Percentiles rank a stretch among this genome's conserved stretches.
These are phyloP conservation scores for Lojkania enalia DNA, from an alignment of 2,329 filamentous ascomycete species.

Conservation along the genomic window DNA sequence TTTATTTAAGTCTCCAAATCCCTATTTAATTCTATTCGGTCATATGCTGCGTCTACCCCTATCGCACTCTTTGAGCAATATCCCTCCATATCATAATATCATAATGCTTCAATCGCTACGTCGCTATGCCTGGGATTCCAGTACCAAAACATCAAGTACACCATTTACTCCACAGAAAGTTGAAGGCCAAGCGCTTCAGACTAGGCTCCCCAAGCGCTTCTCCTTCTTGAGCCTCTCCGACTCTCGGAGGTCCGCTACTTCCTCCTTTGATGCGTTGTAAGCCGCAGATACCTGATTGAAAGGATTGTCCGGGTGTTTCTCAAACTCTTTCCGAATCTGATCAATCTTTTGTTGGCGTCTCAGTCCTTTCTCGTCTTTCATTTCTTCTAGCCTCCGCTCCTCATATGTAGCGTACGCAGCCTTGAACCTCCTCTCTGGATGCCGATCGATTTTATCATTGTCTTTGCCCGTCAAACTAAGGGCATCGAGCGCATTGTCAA, in stretches of 20 bases:
- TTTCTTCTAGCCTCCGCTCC: constrained; percentile 78
- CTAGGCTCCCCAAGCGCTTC: constrained; percentile 57
- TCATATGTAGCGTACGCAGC: constrained; percentile 84
- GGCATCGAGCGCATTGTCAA: constrained; percentile 91
- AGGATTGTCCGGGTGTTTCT: constrained; percentile 91
- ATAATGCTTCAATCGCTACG: no score
- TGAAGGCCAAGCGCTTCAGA: no score
- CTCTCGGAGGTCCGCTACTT: constrained; percentile 67
- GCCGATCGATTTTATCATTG: constrained; percentile 75
- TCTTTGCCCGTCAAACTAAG: constrained; percentile 68
- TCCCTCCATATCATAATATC: no score
- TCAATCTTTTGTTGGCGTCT: constrained; percentile 83
- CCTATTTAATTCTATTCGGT: no score
- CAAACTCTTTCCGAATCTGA: constrained; percentile 86
- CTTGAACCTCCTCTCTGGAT: constrained; percentile 85
- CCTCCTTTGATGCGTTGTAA: constrained; percentile 79
- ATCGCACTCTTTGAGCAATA: no score
- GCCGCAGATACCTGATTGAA: constrained; percentile 81
- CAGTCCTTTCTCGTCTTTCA: constrained; percentile 82
- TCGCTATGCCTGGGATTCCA: no score
- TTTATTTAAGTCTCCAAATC: no score
- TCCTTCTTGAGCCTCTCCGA: constrained; percentile 76
- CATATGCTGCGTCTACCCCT: no score
- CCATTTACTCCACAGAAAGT: no score
- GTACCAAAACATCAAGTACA: no score